Base-by-base conservation (phyloP, 352 stramenopile species). In the Phytophthora europaea region DNA sequence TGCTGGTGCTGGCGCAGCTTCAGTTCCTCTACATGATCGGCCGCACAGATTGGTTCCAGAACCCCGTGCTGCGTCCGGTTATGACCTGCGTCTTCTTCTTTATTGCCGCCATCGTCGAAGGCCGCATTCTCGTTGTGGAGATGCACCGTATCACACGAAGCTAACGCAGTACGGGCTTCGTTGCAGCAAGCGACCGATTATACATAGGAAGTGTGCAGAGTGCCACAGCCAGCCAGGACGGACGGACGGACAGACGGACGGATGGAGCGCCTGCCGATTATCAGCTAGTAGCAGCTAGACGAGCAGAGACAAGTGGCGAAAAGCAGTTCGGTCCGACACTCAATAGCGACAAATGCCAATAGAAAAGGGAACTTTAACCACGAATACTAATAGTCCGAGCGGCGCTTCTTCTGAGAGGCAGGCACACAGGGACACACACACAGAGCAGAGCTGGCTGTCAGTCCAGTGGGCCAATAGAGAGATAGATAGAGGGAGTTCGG, bases 41-140 rank as follows among this genome's bases (percentile, higher is more conserved):
- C 0, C 84, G 84, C 22, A 93, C 82, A 0, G 88, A 95, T 70
- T 81, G 72, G 78, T 91, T 95, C 61, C 76, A 81, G 76, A 93
- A 95, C 75, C 88, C 88, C 1, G 88, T 95, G 71, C 70, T 95
- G 9, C 88, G 88, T 38, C 88, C 88, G 38, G 75, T 90, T 6
- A 84, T 91, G 68, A 81, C 86, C n/a, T 87, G 89, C 66, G 61
- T 73, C 70, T 76, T 87, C 50, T 71, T 91, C 22, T 75, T 57
- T 6, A 67, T 75, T 10, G 52, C 89, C n/a, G 65, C 65, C 23
- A 63, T 75, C 3, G 61, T 88, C 23, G 80, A 88, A 65, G 72
- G 85, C 55, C 83, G 87, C 57, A 81, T 91, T 34, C 70, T 94
- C 43, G 51, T 83, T 28, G 76, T 78, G 8, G 84, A 89, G 57